Percentiles rank a stretch among this genome's conserved stretches.
phyloP scores from a whole-genome alignment of 371 early-diverging fungal genomes.

The Smittium mucronatum region DNA sequence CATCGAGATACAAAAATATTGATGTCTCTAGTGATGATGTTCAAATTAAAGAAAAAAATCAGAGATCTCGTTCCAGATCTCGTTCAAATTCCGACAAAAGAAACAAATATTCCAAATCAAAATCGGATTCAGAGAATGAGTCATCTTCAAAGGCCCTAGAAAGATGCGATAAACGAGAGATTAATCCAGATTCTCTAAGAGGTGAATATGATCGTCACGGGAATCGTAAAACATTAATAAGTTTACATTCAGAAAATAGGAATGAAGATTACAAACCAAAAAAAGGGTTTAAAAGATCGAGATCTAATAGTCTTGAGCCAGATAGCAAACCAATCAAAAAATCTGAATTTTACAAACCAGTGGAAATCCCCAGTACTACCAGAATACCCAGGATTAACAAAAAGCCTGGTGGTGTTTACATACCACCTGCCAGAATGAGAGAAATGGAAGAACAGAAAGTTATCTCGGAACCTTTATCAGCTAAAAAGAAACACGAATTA shows the following conservation, averaged over 20 bases:
- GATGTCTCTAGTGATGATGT: too few species aligned
- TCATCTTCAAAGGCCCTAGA: background rate
- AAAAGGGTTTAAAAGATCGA: background rate
- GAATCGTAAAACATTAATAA: background rate
- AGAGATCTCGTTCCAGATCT: too few species aligned
- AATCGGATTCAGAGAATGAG: background rate
- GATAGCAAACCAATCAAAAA: background rate
- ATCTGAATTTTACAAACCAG: background rate
- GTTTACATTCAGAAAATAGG: background rate
- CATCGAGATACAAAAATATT: background rate
- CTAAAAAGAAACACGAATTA: background rate
- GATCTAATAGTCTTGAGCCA: background rate
- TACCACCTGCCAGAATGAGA: slow-evolving; percentile 7
- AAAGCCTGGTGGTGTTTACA: background rate
- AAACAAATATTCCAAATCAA: background rate
- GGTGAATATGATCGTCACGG: background rate
- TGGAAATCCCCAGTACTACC: background rate
- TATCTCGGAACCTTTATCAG: background rate
- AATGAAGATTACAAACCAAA: background rate
- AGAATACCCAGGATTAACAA: background rate
- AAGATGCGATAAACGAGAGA: background rate
- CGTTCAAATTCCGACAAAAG: background rate
- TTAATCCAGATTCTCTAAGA: background rate
- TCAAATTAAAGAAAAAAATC: too few species aligned
- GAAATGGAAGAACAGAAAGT: slow-evolving; percentile 2